Base-by-base conservation (phyloP, 139 green algal species). In the Zygnema circumcarinatum region DNA sequence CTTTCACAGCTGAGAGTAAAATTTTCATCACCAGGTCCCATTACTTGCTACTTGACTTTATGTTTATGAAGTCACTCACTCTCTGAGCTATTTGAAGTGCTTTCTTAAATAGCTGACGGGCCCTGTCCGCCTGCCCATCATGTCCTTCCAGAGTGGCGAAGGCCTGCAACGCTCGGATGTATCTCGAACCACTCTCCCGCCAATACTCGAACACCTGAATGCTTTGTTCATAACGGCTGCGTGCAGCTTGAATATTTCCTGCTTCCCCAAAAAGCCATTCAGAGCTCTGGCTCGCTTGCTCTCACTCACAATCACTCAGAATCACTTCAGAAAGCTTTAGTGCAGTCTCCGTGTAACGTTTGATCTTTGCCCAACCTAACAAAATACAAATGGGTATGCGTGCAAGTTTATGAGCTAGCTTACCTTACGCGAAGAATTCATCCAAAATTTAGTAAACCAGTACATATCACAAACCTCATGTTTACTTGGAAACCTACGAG, bases 81-180 rank as follows among this genome's bases (percentile, higher is more conserved):
- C 7, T 78, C 16, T 52, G 69, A 39, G 7, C 69, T 25, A 78
- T 39, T 78, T 78, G 7, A 20, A 41, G 35, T n/a, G 69, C 69
- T 41, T 39, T 78, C 16, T 78, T 39, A 41, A 87, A 83, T 22
- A 87, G 81, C 1, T 33, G 81, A 31, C 81, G 56, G 22, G 33
- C 39, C n/a, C 16, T 11, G 22, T 83, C 36, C 21, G 33, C n/a
- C 21, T 83, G 11, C 22, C 81, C 81, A 29, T 87, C 67, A 7
- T 83, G 29, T 25, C 40, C 81, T 74, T 87, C 81, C 67, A 87
- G 67, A 32, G 39, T 81, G 32, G 40, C 81, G 47, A 42, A 87
- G 25, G 56, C 81, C 38, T 87, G 81, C 67, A 87, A 41, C 11
- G 79, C 29, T 20, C 41, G 25, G 25, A 86, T 39, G 31, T 76